Conservation (phyloP, 23 red algal species). For the Gracilaria domingensis region DNA sequence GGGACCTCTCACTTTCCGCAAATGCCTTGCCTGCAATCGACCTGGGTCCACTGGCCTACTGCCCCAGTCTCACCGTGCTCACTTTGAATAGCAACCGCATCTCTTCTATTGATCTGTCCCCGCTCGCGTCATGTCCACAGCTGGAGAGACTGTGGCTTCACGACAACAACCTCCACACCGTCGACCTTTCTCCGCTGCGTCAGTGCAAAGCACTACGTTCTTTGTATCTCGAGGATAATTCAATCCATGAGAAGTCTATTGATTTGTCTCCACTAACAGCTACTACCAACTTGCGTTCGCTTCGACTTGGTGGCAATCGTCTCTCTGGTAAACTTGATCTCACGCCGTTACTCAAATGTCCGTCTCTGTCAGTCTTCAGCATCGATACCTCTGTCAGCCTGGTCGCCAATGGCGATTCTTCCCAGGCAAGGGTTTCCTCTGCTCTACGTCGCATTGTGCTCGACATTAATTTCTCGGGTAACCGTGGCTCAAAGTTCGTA, state of each 20-base stretch:
- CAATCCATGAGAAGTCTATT: conserved; percentile 63
- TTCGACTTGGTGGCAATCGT: conserved; percentile 86
- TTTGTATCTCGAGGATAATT: conserved; percentile 91
- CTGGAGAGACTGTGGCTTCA: conserved; percentile 98
- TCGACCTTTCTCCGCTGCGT: conserved; percentile 80
- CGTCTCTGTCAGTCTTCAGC: conserved; percentile 80
- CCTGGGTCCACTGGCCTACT: conserved; percentile 75
- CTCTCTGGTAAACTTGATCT: conserved; percentile 81
- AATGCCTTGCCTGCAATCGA: conserved; percentile 79
- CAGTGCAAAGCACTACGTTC: conserved; percentile 76
- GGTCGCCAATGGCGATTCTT: conserved; percentile 50
- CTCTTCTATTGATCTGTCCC: conserved; percentile 68
- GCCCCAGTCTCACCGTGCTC: conserved; percentile 69
- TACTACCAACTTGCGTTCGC: conserved; percentile 66
- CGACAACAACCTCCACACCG: conserved; percentile 76
- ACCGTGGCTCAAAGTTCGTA: background rate
- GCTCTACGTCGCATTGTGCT: conserved; percentile 63
- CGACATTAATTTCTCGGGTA: conserved; percentile 52
- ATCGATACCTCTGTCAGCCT: conserved; percentile 70
- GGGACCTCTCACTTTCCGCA: conserved; percentile 82
- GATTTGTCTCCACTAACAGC: conserved; percentile 78
- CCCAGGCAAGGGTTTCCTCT: conserved; percentile 42
- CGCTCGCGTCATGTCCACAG: conserved; percentile 73
- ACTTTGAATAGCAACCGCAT: conserved; percentile 93
- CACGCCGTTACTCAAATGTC: conserved; percentile 81